Conservation (phyloP, 805 yeast genomes). For the Sugiyamaella mastotermitis region DNA sequence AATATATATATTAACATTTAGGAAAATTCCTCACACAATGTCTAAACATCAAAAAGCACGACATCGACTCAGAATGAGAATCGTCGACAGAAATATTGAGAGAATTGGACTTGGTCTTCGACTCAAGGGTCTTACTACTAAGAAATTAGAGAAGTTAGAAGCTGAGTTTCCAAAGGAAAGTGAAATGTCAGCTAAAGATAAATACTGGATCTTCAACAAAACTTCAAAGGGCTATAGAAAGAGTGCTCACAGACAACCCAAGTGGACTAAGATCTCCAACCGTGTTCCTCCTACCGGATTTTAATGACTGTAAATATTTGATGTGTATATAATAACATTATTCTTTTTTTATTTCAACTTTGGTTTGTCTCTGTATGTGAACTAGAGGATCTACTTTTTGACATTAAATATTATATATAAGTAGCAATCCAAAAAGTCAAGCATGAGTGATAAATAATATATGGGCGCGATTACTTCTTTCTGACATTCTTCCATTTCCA, state of each 20-base stretch:
- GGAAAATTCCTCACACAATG: slow-evolving; percentile 74
- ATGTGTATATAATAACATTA: slow-evolving; percentile 1
- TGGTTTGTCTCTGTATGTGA: background rate
- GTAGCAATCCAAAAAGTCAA: background rate
- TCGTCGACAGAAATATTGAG: slow-evolving; percentile 74
- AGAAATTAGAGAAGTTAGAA: slow-evolving; percentile 35
- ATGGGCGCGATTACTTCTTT: slow-evolving; percentile 17
- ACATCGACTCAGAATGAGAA: slow-evolving; percentile 74
- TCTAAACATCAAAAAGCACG: slow-evolving; percentile 76
- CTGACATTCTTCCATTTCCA: slow-evolving; percentile 77
- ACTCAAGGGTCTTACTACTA: slow-evolving; percentile 27
- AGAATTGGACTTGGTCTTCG: slow-evolving; percentile 49
- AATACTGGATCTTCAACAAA: slow-evolving; percentile 79
- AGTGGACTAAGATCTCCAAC: slow-evolving; percentile 82
- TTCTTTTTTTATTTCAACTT: background rate
- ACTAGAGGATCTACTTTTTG: background rate
- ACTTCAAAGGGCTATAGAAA: slow-evolving; percentile 76
- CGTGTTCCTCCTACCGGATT: slow-evolving; percentile 74
- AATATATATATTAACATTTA: slow-evolving; percentile 15
- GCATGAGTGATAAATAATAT: background rate
- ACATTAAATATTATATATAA: background rate
- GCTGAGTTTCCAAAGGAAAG: slow-evolving; percentile 64
- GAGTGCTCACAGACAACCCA: slow-evolving; percentile 70
- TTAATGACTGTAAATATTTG: too few relatives aligned
- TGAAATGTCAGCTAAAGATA: slow-evolving; percentile 77